Base-by-base conservation (phyloP, 2,329 filamentous ascomycete species). In the Neonectria hederae region DNA sequence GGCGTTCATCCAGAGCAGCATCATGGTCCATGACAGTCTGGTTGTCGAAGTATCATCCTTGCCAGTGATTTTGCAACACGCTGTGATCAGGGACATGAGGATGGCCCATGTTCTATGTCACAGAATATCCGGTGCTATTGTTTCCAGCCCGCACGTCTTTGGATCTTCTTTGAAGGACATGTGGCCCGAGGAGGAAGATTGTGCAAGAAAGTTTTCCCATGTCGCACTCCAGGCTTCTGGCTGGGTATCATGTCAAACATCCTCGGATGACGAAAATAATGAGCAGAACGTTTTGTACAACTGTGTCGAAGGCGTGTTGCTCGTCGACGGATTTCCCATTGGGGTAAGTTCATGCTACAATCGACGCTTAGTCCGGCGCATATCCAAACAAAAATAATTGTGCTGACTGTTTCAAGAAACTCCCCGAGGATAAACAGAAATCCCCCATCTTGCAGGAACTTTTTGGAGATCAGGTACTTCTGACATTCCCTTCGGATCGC, bases 381-480 rank as follows among this genome's bases (percentile, higher is more conserved):
- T 32, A 32, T 10, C 28, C 2, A 30, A 30, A 8, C 11, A 14
- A 13, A 28, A 21, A 30, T n/a, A 24, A 19, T 19, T 24, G 24
- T 22, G 38, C 63, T 67, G 54, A 67, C 26, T 40, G 2, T 38
- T 19, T 30, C 4, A 26, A 69, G 1, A 86, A 84, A 40, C 79
- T 91, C 0, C 88, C 89, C 0, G 72, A 79, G 9, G 78, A 84
- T 2, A 83, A 86, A 30, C 81, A 80, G 19, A 78, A 81, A 0
- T 62, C 67, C 0, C 65, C 77, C 4, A 56, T 71, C 0, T 77
- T 89, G 22, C 75, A 78, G 5, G 78, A 82, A 7, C 77, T 91
- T 0, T 89, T 91, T 69, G 86, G 86, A 0, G 77, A 83, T 3
- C 82, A 86, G 24, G 79, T 78, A 14, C 80, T 89, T 0, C 78